Evolutionary conservation across 345 rosid genomes (phyloP), one percentile per base, ranked within the genome.

Genomic region (Boechera stricta): DNA sequence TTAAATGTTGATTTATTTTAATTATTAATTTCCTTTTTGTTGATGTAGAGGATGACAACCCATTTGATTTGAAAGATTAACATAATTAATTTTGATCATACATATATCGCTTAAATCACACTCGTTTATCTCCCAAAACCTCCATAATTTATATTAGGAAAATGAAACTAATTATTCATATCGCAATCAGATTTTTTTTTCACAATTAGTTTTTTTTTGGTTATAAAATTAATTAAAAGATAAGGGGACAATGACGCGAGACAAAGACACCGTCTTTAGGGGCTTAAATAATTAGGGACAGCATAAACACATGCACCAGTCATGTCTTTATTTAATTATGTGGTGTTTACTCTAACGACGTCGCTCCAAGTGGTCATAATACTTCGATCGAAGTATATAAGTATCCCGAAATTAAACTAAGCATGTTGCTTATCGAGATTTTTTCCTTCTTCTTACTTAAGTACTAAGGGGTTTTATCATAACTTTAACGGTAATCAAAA

Each of bases 221-320:
- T 21, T 28, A 13, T 21, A 45, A 53, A 9, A 1, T 24, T 60
- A 73, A 73, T 68, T 35, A 66, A 72, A 60, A 78, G 73, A 73
- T 67, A 79, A 79, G 74, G 68, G 71, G 71, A 68, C 79, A 68
- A 15, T 74, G 82, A 74, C 75, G n/a, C 18, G 54, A 68, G 75
- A 74, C 67, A 74, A 47, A 68, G 79, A 79, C 82, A 62, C 33
- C 62, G 74, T 79, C 75, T 60, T 61, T 35, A 54, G 44, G 79
- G 59, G 32, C 35, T 68, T 62, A 44, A 61, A 61, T 79, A 79
- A 69, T 79, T 69, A 74, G 75, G 10, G 82, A 79, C 78, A 79
- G 64, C 71, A 73, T 74, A 73, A 73, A 74, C 82, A 79, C 71
- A 79, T 79, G 79, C 75, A 78, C 72, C 64, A 64, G 63, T 78